Base-by-base conservation (phyloP, 805 yeast species). In the Saccharomycopsis amapae region DNA sequence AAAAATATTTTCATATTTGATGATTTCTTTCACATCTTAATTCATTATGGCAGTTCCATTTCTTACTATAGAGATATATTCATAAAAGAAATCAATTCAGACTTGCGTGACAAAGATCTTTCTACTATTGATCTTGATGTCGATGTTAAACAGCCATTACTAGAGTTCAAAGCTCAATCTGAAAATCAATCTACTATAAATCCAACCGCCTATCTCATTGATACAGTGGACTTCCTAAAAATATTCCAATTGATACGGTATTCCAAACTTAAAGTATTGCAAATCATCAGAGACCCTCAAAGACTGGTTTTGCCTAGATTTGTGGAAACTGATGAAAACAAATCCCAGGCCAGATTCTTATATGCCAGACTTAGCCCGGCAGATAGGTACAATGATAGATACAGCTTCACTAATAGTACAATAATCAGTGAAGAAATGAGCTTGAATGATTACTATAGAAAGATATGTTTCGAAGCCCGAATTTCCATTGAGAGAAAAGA, bases 261-360 rank as follows among this genome's bases (percentile, higher is more conserved):
- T 31, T 41, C 49, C 18, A 35, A 31, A 20, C 4, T n/a, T 1
- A 13, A 19, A 10, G 45, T 42, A 5, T 19, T 24, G 2, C 10
- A 19, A n/a, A 20, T 37, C 15, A 26, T 25, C 3, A n/a, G n/a
- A n/a, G n/a, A n/a, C n/a, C 73, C 73, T 15, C 61, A 63, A 59
- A 58, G 75, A 41, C 74, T 73, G 10, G 61, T 32, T 7, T 19
- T 71, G 44, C 75, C 75, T 5, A 56, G 75, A 40, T 70, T 67
- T 51, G 67, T 69, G 35, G 73, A 68, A 52, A 67, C 74, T 42
- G 75, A 71, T 51, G 75, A 69, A 54, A 73, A 73, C 32, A 73
- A 73, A 3, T 69, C 74, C 0, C 76, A 71, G 52, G 75, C 76
- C 0, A 60, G 76, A 52, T 71, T 70, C 51, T 57, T 71, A 31